These are phyloP conservation scores for Sporothrix brasiliensis DNA, from an alignment of 2,329 filamentous ascomycete species.

Conservation along the genomic window DNA sequence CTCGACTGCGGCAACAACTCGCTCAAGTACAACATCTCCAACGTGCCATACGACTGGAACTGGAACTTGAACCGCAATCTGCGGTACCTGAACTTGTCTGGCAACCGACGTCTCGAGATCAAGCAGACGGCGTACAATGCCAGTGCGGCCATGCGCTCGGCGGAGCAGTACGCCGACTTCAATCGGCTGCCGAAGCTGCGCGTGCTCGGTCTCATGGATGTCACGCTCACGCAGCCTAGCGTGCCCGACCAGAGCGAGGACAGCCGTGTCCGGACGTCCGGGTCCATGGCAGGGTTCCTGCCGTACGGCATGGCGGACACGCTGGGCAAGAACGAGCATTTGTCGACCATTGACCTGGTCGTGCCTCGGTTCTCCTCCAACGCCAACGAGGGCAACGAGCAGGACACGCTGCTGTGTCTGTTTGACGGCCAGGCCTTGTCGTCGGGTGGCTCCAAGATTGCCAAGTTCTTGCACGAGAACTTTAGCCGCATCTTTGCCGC, in stretches of 20 bases:
- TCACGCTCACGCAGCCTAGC: constrained; percentile 88
- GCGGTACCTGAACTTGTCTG: constrained; percentile 92
- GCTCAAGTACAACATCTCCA: constrained; percentile 97
- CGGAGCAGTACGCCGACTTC: constrained; percentile 81
- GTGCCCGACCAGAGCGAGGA: constrained; percentile 96
- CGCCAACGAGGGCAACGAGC: constrained; percentile 60
- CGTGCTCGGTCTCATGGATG: constrained; percentile 94
- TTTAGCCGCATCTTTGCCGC: constrained; percentile 82
- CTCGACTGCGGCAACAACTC: constrained; percentile 94
- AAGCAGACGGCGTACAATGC: constrained; percentile 63
- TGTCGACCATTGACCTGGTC: constrained; percentile 94
- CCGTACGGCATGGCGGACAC: constrained; percentile 98
- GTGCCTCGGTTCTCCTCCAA: constrained; percentile 83
- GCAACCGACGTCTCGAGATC: constrained; percentile 95
- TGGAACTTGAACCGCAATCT: constrained; percentile 98
- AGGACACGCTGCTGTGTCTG: constrained; percentile 88
- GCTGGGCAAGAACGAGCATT: constrained; percentile 86
- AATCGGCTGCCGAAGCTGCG: constrained; percentile 79
- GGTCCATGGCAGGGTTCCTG: constrained; percentile 86
- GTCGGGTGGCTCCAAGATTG: constrained; percentile 89
- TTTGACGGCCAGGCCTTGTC: constrained; percentile 93
- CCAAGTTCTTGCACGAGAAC: constrained; percentile 95
- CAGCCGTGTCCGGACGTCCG: constrained; percentile 91
- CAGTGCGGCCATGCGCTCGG: constrained; percentile 55
- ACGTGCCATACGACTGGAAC: constrained; percentile 99